phyloP scores from a whole-genome alignment of 768 basidiomycete genomes.

The Russula compacta region DNA sequence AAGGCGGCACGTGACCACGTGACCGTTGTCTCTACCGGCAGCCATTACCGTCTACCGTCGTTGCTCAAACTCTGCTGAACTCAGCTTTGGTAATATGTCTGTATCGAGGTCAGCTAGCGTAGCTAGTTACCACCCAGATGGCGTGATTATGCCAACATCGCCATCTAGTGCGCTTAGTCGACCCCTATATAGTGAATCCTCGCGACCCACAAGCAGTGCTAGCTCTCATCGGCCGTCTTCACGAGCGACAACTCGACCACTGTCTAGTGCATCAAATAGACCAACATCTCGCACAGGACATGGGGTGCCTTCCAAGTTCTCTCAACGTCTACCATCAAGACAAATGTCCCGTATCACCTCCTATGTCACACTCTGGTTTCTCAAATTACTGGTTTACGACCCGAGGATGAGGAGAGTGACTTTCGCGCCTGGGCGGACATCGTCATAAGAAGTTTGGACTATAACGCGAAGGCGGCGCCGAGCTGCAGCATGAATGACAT shows the following conservation, averaged over 20 bases:
- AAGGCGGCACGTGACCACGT: neutral
- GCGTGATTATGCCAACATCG: neutral
- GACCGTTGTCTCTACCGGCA: too few species aligned
- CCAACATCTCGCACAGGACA: slow-evolving; percentile 26
- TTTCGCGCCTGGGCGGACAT: slow-evolving; percentile 45
- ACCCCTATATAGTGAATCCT: slow-evolving; percentile 32
- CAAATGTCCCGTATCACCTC: slow-evolving; percentile 45
- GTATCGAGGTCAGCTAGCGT: slow-evolving; percentile 27
- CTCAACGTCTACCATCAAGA: slow-evolving; percentile 44
- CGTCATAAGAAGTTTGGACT: slow-evolving; percentile 51
- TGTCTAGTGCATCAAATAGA: slow-evolving; percentile 23
- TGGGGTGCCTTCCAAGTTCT: slow-evolving; percentile 26
- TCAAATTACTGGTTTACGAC: slow-evolving; percentile 43
- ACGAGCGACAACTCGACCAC: slow-evolving; percentile 34
- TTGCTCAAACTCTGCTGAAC: too few species aligned
- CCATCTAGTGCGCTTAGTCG: slow-evolving; percentile 23
- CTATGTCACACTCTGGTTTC: slow-evolving; percentile 45
- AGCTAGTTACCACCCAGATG: slow-evolving; percentile 6
- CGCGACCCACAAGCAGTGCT: slow-evolving; percentile 39
- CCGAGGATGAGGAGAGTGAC: slow-evolving; percentile 35
- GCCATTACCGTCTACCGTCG: too few species aligned
- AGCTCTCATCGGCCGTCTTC: slow-evolving; percentile 38
- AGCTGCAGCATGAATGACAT: slow-evolving; percentile 48
- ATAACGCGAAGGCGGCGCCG: slow-evolving; percentile 45
- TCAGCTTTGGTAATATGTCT: slow-evolving; percentile 1